These are phyloP conservation scores for Trametes cinnabarina DNA, from an alignment of 768 basidiomycete species.

Conservation along the genomic window DNA sequence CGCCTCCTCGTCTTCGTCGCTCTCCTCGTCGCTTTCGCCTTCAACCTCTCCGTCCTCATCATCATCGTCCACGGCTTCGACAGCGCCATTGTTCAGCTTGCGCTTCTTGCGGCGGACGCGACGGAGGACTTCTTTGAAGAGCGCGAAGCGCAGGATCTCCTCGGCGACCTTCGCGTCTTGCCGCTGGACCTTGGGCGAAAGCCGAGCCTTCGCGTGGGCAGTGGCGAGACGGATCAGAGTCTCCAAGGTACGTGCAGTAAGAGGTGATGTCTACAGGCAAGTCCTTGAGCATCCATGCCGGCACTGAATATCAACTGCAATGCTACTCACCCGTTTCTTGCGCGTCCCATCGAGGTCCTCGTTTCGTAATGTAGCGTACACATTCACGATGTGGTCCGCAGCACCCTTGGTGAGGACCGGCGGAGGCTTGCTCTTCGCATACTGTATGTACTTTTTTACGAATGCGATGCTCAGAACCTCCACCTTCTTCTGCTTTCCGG, in stretches of 20 bases:
- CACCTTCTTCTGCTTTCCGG: conserved; percentile 58
- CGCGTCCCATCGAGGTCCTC: conserved; percentile 83
- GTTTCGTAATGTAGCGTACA: conserved; percentile 89
- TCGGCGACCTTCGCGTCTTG: conserved; percentile 88
- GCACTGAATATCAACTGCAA: not conserved
- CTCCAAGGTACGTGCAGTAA: conserved; percentile 98
- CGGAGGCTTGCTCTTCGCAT: conserved; percentile 84
- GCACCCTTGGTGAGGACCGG: conserved; percentile 91
- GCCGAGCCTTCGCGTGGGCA: conserved; percentile 93
- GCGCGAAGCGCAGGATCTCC: conserved; percentile 92
- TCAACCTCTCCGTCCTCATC: conserved; percentile 54
- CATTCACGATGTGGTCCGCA: conserved; percentile 89
- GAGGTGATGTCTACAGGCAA: conserved; percentile 81
- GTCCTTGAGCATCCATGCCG: not conserved
- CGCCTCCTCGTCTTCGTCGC: conserved; percentile 49
- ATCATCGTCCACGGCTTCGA: conserved; percentile 31
- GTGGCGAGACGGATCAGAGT: conserved; percentile 97
- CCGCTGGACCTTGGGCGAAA: conserved; percentile 82
- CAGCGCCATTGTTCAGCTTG: conserved; percentile 70
- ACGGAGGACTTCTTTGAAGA: conserved; percentile 96
- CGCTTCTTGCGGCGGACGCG: conserved; percentile 79
- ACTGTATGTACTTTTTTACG: conserved; percentile 98
- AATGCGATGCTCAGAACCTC: conserved; percentile 92
- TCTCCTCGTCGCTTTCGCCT: conserved; percentile 47
- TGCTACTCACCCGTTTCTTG: conserved; percentile 72